phyloP scores from a whole-genome alignment of 208 protist species.

The Balamuthia mandrillaris region DNA sequence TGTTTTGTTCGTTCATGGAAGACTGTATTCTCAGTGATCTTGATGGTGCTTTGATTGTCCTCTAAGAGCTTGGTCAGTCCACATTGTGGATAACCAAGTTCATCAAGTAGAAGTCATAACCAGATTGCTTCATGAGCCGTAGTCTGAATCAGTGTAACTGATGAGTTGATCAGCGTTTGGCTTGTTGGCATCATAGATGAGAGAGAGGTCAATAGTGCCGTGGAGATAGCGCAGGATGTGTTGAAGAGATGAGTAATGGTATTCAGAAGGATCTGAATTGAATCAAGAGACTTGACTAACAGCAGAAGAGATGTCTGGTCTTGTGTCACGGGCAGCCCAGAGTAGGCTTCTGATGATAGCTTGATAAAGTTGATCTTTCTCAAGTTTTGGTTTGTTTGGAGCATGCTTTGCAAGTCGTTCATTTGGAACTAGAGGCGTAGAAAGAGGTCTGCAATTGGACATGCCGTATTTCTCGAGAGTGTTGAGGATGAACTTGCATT shows the following conservation, averaged over 20 bases:
- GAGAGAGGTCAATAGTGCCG: not conserved
- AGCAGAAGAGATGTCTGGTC: not conserved
- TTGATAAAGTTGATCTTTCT: not conserved
- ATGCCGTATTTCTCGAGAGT: not conserved
- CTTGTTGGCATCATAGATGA: not conserved
- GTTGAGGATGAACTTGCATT: not conserved
- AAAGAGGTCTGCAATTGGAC: not conserved
- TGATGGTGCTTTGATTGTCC: not conserved
- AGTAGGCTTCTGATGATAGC: not conserved
- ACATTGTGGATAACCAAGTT: not conserved
- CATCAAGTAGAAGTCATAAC: not conserved
- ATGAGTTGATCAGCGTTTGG: not conserved
- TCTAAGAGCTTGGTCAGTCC: not conserved
- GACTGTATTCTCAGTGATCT: not conserved
- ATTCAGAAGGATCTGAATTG: not conserved
- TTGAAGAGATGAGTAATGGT: not conserved
- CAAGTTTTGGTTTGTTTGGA: not conserved
- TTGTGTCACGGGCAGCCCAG: not conserved
- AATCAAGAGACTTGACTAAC: not conserved
- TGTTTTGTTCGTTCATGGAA: not conserved
- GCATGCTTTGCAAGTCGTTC: not conserved
- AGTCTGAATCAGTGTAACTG: too few species aligned
- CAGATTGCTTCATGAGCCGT: not conserved
- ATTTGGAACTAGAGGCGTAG: not conserved
- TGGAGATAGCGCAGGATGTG: not conserved